phyloP scores from a whole-genome alignment of 2,329 filamentous ascomycete genomes.

The Exserohilum rostratum region DNA sequence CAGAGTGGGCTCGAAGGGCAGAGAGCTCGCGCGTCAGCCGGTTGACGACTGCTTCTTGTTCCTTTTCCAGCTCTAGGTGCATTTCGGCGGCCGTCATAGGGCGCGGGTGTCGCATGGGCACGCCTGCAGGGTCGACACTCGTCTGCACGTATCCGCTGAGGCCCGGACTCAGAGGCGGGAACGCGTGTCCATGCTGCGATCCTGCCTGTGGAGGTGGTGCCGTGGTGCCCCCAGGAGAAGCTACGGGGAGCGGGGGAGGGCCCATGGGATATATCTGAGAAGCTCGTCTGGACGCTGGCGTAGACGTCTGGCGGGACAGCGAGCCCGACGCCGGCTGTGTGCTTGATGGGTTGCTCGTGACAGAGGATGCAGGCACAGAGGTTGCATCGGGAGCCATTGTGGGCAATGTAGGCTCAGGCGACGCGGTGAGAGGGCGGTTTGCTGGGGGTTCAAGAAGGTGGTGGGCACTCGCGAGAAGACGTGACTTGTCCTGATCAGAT shows the following conservation, averaged over 20 bases:
- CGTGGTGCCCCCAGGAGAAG: slow-evolving; percentile 43
- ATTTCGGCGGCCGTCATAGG: slow-evolving; percentile 88
- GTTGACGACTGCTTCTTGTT: slow-evolving; percentile 95
- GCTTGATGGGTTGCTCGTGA: slow-evolving; percentile 26
- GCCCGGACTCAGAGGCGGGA: slow-evolving; percentile 47
- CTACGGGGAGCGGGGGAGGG: slow-evolving; percentile 52
- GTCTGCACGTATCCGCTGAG: slow-evolving; percentile 27
- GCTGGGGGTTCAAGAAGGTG: slow-evolving; percentile 1
- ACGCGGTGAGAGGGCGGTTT: slow-evolving; percentile 10
- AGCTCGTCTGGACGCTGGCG: slow-evolving; percentile 34
- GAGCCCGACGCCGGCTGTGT: slow-evolving; percentile 34
- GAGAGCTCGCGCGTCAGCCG: slow-evolving; percentile 88
- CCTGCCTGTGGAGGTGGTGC: slow-evolving; percentile 21
- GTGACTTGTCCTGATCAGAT: background rate
- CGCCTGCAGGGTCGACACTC: slow-evolving; percentile 55
- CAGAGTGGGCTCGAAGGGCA: slow-evolving; percentile 74
- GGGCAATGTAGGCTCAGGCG: slow-evolving; percentile 6
- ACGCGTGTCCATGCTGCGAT: slow-evolving; percentile 39
- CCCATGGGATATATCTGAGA: slow-evolving; percentile 56
- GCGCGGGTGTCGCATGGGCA: slow-evolving; percentile 81
- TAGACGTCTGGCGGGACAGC: slow-evolving; percentile 32
- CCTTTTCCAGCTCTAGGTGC: slow-evolving; percentile 88
- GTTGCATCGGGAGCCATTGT: slow-evolving; percentile 59
- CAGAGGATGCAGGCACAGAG: slow-evolving; percentile 50
- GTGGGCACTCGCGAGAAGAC: background rate